A percentile compares a stretch with the other conserved stretches of the same genome.
phyloP scores from a whole-genome alignment of 192 early-diverging fungal species.

The Radiomyces spectabilis region DNA sequence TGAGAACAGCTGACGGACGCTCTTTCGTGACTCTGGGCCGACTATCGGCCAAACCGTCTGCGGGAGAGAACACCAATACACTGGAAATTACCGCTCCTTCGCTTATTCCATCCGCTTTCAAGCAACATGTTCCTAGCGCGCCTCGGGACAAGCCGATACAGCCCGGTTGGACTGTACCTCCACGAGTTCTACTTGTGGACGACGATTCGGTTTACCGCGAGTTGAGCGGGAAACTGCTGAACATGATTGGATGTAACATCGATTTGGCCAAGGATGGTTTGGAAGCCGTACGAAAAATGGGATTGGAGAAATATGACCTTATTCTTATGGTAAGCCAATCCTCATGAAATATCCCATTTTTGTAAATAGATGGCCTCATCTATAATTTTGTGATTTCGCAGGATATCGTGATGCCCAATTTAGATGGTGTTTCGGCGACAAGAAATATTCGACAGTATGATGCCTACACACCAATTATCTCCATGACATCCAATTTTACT shows the following conservation, averaged over 20 bases:
- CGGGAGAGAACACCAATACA: no score
- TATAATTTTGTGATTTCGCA: no score
- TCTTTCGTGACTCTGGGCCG: conserved; percentile 9
- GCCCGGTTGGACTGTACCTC: conserved; percentile 18
- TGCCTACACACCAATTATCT: conserved; percentile 60
- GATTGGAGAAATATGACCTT: conserved; percentile 62
- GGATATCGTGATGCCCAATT: conserved; percentile 68
- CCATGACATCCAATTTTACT: conserved; percentile 68
- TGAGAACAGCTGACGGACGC: conserved; percentile 4
- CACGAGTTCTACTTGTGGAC: conserved; percentile 56
- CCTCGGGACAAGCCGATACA: no score
- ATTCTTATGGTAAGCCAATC: conserved; percentile 67
- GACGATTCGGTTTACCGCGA: conserved; percentile 58
- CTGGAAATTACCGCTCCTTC: not conserved
- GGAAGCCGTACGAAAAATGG: conserved; percentile 56
- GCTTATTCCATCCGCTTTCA: no score
- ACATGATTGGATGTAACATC: conserved; percentile 60
- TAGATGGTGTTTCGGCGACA: conserved; percentile 65
- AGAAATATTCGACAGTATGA: conserved; percentile 67
- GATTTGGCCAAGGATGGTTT: conserved; percentile 65
- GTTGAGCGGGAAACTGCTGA: conserved; percentile 44
- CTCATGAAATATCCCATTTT: no score
- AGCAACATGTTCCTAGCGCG: no score
- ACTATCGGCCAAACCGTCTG: not conserved
- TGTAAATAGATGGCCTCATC: no score